Conservation (phyloP, 202 grass and related monocot species). For the Cymbopogon flexuosus region DNA sequence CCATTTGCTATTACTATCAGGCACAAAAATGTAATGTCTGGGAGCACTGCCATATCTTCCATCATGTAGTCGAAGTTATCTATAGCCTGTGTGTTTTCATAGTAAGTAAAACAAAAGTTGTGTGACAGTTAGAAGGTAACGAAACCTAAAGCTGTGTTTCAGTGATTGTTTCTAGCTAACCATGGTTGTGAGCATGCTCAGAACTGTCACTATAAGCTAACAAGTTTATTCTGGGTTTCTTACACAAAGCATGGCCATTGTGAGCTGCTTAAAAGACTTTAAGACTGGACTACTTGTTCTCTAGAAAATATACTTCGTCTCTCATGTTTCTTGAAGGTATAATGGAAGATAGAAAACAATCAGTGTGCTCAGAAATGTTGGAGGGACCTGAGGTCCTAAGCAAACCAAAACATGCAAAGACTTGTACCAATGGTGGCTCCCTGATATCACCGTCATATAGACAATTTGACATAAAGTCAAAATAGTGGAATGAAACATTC, state of each 20-base stretch:
- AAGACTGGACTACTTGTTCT: neutral
- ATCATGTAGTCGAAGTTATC: slow-evolving; percentile 19
- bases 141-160: too few relatives aligned
- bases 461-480: neutral
- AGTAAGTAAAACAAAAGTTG: too few relatives aligned
- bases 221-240: neutral
- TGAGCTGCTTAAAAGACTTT: neutral
- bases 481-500: neutral
- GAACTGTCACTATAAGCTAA: neutral
- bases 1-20: neutral
- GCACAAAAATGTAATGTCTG: neutral
- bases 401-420: neutral
- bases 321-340: neutral
- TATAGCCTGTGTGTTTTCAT: neutral
- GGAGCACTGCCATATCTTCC: slow-evolving; percentile 27
- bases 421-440: neutral
- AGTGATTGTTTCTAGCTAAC: too few relatives aligned
- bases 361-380: neutral
- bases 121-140: too few relatives aligned
- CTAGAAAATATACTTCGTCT: neutral
- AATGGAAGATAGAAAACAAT: neutral
- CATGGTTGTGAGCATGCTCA: too few relatives aligned
- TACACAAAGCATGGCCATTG: neutral
- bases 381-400: neutral
- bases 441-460: neutral